These are phyloP conservation scores for Hypoxylon subgilvum DNA, from an alignment of 495 filamentous ascomycete genomes.

Conservation along the genomic window DNA sequence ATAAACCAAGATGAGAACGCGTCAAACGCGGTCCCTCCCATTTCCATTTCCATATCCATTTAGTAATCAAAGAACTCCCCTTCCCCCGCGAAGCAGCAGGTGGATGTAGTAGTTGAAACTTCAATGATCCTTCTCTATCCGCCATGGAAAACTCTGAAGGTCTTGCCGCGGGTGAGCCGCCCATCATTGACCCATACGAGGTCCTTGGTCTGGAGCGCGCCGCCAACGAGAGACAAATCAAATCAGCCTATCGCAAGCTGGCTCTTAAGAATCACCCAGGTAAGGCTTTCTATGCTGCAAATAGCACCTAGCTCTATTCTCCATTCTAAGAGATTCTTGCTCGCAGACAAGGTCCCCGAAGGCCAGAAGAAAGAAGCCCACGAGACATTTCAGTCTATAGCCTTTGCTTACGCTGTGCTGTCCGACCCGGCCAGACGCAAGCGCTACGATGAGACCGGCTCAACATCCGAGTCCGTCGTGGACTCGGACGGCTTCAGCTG, in stretches of 20 bases:
- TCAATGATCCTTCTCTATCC: background rate
- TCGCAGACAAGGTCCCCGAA: conserved; percentile 72
- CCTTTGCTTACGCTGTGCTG: conserved; percentile 91
- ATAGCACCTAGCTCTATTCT: conserved; percentile 12
- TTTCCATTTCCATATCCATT: background rate
- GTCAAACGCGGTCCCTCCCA: conserved; percentile 21
- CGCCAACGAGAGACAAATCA: conserved; percentile 73
- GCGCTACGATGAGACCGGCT: conserved; percentile 88
- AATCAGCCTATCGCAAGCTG: conserved; percentile 84
- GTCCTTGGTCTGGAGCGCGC: conserved; percentile 72
- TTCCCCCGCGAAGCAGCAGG: too few relatives aligned
- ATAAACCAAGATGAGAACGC: conserved; percentile 19
- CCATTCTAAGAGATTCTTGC: conserved; percentile 3
- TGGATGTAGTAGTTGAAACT: too few relatives aligned
- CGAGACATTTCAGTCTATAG: conserved; percentile 82
- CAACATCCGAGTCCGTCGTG: conserved; percentile 76
- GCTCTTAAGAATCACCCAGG: conserved; percentile 92
- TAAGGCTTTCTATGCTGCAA: conserved; percentile 54
- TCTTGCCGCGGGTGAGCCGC: conserved; percentile 47
- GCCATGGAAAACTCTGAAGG: conserved; percentile 50
- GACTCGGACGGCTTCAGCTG: conserved; percentile 83
- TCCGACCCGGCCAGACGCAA: conserved; percentile 77
- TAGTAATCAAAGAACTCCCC: too few relatives aligned
- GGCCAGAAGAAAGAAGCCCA: conserved; percentile 72
- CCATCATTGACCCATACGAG: conserved; percentile 78